Evolutionary conservation across 441 rosid genomes (phyloP), one percentile per base, ranked within the genome.

Genomic region (Corymbia citriodora): DNA sequence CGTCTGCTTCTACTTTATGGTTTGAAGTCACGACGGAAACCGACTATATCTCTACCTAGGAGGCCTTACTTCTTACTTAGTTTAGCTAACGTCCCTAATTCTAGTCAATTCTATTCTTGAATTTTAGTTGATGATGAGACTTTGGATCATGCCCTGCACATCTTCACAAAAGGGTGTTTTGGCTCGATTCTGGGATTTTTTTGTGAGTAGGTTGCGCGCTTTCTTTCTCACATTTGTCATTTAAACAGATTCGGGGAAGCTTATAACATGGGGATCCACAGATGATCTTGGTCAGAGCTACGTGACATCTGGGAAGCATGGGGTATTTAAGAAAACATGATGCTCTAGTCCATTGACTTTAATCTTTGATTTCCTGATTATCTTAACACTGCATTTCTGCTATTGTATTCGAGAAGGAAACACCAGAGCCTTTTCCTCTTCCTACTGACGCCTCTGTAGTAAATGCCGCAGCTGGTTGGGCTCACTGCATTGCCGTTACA

Each of bases 231-330:
- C 48, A n/a, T 48, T 45, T 50, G 49, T 36, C 23, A 12, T 79
- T 91, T 86, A 89, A 93, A 90, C 96, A 98, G 99, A 96, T 53
- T 94, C 96, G 10, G 97, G 99, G 92, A 97, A 96, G 97, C 99
- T 98, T 57, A 95, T 98, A 79, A 97, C 99, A 18, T 98, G 99
- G 99, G 99, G 99, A 68, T 98, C 99, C 50, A 96, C 99, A 31
- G 99, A 97, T 93, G 99, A 98, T 94, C 92, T 96, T 57, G 99
- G 99, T 92, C 99, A 98, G 93, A 97, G 99, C 97, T 97, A 98
- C 88, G 93, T 97, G 70, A 95, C 99, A 72, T 95, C 99, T 5
- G 99, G 99, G 93, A 97, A 98, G 93, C 99, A 98, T 72, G 99
- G 99, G 97, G 99, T 98, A 97, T 90, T 89, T 90, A 92, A 40